Evolutionary conservation across 345 rosid genomes (phyloP).

Genomic region (Eucalyptus cloeziana): DNA sequence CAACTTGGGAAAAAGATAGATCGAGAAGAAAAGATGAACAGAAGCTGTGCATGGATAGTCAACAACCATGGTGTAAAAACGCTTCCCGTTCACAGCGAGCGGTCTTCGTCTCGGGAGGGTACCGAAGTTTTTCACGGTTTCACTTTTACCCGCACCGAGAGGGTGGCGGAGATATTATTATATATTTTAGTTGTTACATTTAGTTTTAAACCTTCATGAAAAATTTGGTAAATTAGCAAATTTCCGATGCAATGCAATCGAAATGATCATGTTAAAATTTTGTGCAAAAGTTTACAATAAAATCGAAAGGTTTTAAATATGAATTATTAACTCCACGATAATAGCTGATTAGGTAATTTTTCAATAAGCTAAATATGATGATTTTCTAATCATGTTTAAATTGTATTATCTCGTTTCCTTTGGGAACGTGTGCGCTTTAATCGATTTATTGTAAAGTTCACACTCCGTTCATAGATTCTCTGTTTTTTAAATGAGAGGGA

Average conservation of each 20-base stretch:
- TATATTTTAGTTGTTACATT: neutral
- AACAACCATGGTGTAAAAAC: neutral
- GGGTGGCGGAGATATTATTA: neutral
- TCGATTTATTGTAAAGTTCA: neutral
- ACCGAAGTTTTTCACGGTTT: neutral
- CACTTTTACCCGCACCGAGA: neutral
- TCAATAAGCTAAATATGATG: neutral
- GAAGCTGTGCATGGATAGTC: neutral
- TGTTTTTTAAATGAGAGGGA: neutral
- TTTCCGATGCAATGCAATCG: fast-evolving
- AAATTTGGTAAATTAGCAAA: no score
- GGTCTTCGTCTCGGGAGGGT: neutral
- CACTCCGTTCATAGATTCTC: neutral
- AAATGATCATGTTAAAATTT: no score
- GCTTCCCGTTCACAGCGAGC: neutral
- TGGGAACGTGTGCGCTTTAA: neutral
- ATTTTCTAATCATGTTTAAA: neutral
- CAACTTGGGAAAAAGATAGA: neutral
- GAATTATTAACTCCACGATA: no score
- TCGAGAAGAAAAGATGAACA: neutral
- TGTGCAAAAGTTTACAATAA: no score
- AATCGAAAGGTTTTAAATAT: no score
- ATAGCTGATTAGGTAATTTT: no score
- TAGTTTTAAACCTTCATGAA: fast-evolving
- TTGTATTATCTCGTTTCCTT: neutral